Evolutionary conservation across 305 asterid species (phyloP), one percentile per base, ranked within the genome.

Genomic region (Rubia peregrina): DNA sequence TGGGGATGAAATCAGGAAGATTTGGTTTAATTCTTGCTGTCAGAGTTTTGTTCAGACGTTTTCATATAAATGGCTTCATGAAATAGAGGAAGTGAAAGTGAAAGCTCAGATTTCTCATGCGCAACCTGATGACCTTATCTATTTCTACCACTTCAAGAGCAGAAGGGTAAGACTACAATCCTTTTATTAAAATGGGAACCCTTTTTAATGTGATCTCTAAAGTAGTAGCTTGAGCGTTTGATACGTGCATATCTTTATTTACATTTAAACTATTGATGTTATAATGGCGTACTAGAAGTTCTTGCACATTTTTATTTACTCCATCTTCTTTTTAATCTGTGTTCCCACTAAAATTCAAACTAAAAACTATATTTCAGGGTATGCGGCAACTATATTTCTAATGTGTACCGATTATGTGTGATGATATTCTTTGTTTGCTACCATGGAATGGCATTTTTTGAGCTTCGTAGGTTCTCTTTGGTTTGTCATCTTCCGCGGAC

Each of bases 11-110:
- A 81, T 86, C 76, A 85, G 90, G 83, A 86, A 82, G 84, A 85
- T 88, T 71, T 92, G 98, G 97, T 80, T 92, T 76, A 76, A 83
- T 59, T 88, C 96, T 80, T 92, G 97, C 82, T 95, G 91, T 11
- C 95, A 92, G 81, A 92, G 97, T 82, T 92, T 92, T 62, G 83
- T 92, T 59, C 79, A 83, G 80, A 88, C 90, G 98, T 95, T 92
- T 63, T 85, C 98, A 33, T 96, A 90, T 75, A 92, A 90, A 70
- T 92, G 87, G 79, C 77, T 87, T 74, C 91, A 90, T 53, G 96
- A 90, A 86, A 88, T 90, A 67, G 98, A 92, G 81, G 97, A 92
- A 88, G 78, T 86, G 13, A 88, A 86, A 75, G 93, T 95, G 7
- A 90, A 90, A 86, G 86, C 96, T 64, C 96, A 85, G 83, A 80